These are phyloP conservation scores for Aotearoamyces nothofagi DNA, from an alignment of 2,329 filamentous ascomycete species.

Conservation along the genomic window DNA sequence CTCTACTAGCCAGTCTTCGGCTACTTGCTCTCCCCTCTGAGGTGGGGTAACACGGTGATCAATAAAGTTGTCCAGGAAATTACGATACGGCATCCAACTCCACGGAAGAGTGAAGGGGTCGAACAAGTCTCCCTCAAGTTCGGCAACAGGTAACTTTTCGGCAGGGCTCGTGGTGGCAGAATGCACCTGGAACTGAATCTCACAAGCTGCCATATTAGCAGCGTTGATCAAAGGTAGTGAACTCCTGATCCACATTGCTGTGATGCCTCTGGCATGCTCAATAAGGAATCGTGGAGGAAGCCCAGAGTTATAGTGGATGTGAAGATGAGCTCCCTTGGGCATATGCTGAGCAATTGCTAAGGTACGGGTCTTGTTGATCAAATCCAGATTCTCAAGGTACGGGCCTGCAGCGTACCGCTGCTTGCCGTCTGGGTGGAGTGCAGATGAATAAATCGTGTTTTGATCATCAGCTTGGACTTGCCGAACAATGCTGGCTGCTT, in stretches of 20 bases:
- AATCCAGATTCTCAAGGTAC: not conserved
- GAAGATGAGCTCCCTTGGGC: slow-evolving; percentile 55
- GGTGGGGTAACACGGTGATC: too few species aligned
- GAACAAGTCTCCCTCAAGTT: slow-evolving; percentile 18
- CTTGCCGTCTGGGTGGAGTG: not conserved
- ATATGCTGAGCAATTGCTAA: slow-evolving; percentile 35
- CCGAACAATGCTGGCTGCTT: not conserved
- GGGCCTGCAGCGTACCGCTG: not conserved
- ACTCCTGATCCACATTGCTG: slow-evolving; percentile 52
- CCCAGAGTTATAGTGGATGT: slow-evolving; percentile 63
- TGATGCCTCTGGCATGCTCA: slow-evolving; percentile 31
- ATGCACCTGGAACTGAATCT: slow-evolving; percentile 44
- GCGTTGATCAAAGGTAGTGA: slow-evolving; percentile 27
- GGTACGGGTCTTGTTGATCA: slow-evolving; percentile 35
- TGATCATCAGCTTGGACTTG: not conserved
- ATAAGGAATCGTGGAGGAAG: slow-evolving; percentile 42
- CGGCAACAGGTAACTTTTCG: too few species aligned
- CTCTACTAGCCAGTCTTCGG: slow-evolving; percentile 33
- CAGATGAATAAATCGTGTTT: not conserved
- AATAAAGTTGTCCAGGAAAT: slow-evolving; percentile 26
- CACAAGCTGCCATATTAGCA: slow-evolving; percentile 21
- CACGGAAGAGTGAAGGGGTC: slow-evolving; percentile 31
- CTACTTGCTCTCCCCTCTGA: slow-evolving; percentile 14
- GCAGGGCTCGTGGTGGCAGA: not conserved
- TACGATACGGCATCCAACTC: slow-evolving; percentile 28